Conservation (phyloP, 73 alveolate genomes). For the Uronychia setigera region DNA sequence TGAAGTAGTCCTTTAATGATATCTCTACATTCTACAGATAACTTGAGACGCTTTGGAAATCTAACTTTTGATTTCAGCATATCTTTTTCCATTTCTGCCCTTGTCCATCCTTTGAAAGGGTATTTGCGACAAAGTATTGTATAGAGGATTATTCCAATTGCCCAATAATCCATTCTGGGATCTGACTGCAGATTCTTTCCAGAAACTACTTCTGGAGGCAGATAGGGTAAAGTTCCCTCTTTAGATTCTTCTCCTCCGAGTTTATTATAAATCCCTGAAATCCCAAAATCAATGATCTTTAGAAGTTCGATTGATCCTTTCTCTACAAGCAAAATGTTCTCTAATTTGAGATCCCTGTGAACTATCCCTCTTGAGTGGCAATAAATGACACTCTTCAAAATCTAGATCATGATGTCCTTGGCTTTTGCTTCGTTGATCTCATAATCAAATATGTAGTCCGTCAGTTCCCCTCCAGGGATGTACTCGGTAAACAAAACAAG, state of each 20-base stretch:
- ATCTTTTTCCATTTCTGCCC: slow-evolving; percentile 7
- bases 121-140: slow-evolving; percentile 25
- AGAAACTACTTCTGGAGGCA: slow-evolving; percentile 66
- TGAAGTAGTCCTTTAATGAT: neutral
- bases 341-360: slow-evolving; percentile 39
- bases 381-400: slow-evolving; percentile 1
- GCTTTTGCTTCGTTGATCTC: slow-evolving; percentile 19
- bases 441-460: neutral
- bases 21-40: neutral
- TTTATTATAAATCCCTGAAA: slow-evolving; percentile 51
- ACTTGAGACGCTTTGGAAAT: neutral
- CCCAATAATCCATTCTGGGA: slow-evolving; percentile 69
- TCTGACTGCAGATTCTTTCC: slow-evolving; percentile 28
- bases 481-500: slow-evolving; percentile 21
- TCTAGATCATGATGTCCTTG: neutral
- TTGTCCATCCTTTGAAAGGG: slow-evolving; percentile 60
- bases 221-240: slow-evolving; percentile 65
- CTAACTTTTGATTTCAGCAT: neutral
- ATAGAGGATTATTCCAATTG: slow-evolving; percentile 65
- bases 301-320: neutral
- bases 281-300: slow-evolving; percentile 69
- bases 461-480: slow-evolving; percentile 44
- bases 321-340: slow-evolving; percentile 19
- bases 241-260: slow-evolving; percentile 60
- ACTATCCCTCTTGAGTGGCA: slow-evolving; percentile 17